A percentile compares a stretch with the other conserved stretches of the same genome.
Conservation (phyloP, 176 grass and related monocot species). For the Musa acuminata region DNA sequence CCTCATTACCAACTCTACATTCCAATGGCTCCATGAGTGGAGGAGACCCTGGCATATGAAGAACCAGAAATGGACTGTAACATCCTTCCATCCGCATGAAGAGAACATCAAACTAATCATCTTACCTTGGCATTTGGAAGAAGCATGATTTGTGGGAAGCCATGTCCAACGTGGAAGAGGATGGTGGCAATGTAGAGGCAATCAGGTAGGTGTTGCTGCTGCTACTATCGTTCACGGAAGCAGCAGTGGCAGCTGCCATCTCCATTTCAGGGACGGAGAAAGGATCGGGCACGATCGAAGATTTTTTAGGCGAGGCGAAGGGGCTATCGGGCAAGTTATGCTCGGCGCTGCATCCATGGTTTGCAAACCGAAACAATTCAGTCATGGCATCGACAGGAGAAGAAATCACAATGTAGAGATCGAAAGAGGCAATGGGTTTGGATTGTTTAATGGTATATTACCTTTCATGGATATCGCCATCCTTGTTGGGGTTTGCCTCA, state of each 20-base stretch:
- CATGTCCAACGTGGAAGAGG: not conserved
- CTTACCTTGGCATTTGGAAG: conserved; percentile 74
- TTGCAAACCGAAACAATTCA: not conserved
- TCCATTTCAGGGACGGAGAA: not conserved
- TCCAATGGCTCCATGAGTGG: not conserved
- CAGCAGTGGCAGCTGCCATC: not conserved
- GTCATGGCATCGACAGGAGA: too few species aligned
- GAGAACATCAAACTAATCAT: not conserved
- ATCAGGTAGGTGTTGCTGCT: too few species aligned
- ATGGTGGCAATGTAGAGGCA: too few species aligned
- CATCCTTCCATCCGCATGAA: too few species aligned
- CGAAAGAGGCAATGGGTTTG: not conserved
- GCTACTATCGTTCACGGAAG: too few species aligned
- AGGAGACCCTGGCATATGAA: not conserved
- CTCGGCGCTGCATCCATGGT: conserved; percentile 18
- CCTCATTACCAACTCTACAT: not conserved
- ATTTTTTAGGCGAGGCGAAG: conserved; percentile 61
- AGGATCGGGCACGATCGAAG: conserved; percentile 5
- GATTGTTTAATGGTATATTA: not conserved
- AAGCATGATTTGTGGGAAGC: conserved; percentile 62
- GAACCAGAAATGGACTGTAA: not conserved
- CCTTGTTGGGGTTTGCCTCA: not conserved
- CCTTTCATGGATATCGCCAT: conserved; percentile 5
- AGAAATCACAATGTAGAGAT: not conserved
- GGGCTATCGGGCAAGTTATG: conserved; percentile 75